A percentile compares a stretch with the other conserved stretches of the same genome.
phyloP scores from a whole-genome alignment of 83 land plant genomes.

The Picea abies region DNA sequence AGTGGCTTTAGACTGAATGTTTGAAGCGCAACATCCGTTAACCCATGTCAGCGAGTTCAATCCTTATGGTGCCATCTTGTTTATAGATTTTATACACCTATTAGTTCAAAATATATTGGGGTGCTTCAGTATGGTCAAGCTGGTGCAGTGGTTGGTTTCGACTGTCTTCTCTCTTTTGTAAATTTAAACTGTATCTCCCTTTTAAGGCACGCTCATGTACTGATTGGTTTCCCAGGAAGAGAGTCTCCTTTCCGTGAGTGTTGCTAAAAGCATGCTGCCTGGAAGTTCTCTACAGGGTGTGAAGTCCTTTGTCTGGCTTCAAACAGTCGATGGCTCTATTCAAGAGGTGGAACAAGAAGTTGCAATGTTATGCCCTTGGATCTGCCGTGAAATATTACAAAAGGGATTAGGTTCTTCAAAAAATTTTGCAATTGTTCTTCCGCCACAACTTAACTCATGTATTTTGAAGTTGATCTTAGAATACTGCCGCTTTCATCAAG shows the following conservation, averaged over 20 bases:
- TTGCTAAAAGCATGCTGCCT: conserved; percentile 8
- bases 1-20: no score
- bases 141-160: no score
- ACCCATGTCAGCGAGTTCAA: no score
- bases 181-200: no score
- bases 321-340: conserved; percentile 80
- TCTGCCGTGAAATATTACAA: conserved; percentile 61
- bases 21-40: no score
- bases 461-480: conserved; percentile 78
- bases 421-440: conserved; percentile 72
- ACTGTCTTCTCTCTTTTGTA: no score
- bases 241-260: neutral
- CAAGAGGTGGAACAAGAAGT: conserved; percentile 86
- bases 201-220: no score
- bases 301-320: conserved; percentile 81
- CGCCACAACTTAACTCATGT: conserved; percentile 78
- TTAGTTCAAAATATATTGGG: no score
- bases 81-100: no score
- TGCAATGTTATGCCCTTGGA: conserved; percentile 81
- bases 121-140: no score
- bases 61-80: no score
- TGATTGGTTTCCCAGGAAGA: no score
- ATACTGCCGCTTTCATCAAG: conserved; percentile 97
- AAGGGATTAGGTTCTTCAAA: conserved; percentile 73
- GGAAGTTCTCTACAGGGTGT: conserved; percentile 44